Evolutionary conservation across 768 basidiomycete species (phyloP), one percentile per base, ranked within the genome.

Genomic region (Suillus subalutaceus): DNA sequence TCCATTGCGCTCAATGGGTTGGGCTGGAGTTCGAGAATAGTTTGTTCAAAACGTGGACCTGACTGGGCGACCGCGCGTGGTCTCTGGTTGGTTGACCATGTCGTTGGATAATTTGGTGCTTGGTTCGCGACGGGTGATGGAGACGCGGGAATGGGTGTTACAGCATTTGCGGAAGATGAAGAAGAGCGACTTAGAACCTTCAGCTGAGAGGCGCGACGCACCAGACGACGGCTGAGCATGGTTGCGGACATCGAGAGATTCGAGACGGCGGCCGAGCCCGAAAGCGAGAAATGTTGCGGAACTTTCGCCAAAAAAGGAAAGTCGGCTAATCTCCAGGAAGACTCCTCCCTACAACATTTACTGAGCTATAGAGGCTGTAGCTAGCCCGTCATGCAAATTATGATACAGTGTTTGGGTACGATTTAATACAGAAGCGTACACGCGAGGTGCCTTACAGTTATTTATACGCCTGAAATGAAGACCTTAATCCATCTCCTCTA

Each of bases 1-100:
- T 91, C 90, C 91, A 98, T 96, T 2, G 97, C 97, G 67, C 93
- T 93, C 68, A 90, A 83, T 15, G 97, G 91, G 65, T 88, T 88
- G 2, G 97, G 97, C 77, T 99, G 97, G 65, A 94, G 83, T 50
- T 89, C 88, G 85, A 96, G 88, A 44, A 79, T 81, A 37, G 93
- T 94, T 81, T 99, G 97, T 80, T 98, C 97, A 75, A 98, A 97
- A 23, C 96, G 89, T 16, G 96, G 90, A 63, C 88, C 86, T 13
- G 86, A 85, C 30, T 78, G 80, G 58, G 81, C 79, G 18, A 78
- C 80, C 12, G 89, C 89, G 63, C 94, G 90, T 10, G 89, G 82
- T 46, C 81, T 85, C 80, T 99, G 97, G 72, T 78, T 90, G 23
- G 90, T 88, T 2, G 94, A 93, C 96, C 96, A 99, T 69, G 91